Base-by-base conservation (phyloP, 2,329 filamentous ascomycete genomes). In the Uncinocarpus reesii region DNA sequence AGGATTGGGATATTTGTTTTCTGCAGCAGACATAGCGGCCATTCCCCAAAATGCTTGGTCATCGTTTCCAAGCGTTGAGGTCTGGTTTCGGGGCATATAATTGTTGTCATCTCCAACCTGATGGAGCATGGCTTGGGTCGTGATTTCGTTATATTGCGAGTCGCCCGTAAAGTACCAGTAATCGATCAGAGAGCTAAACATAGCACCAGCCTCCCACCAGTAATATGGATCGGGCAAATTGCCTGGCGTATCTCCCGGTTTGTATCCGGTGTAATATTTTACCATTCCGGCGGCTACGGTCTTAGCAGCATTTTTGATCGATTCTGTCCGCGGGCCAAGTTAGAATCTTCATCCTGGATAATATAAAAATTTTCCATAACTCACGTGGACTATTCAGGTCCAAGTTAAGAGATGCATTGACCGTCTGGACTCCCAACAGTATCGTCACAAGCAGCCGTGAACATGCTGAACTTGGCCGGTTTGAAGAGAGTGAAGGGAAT, bases 161-260 rank as follows among this genome's bases (percentile, higher is more conserved):
- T 89, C 83, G 11, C 79, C 80, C 0, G 84, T 88, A 60, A 85
- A 84, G 60, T 82, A 83, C 83, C 84, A 90, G 63, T 90, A 90
- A 57, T 90, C 83, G 48, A 90, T 71, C 54, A 90, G 69, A 2
- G 81, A 72, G 52, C 57, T 58, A 41, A 63, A 65, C 56, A 66
- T 63, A 18, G 62, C 63, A 23, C 62, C 62, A 4, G 60, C 64
- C 48, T 64, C 60, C 64, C 64, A 66, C 64, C 63, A 66, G 49
- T 62, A 65, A 53, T 64, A 65, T 4, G 63, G 62, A 23, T 56
- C 58, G 3, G 61, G 62, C 23, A 66, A 50, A 20, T 62, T 58
- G 2, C 62, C 63, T 8, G 62, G 60, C 4, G 57, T 53, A 44
- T 62, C 55, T 18, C 63, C 64, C 2, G 59, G 56, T 21, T 60